Evolutionary conservation across 768 basidiomycete species (phyloP), one percentile per base, ranked within the genome.

Genomic region (Cystobasidium ongulense): DNA sequence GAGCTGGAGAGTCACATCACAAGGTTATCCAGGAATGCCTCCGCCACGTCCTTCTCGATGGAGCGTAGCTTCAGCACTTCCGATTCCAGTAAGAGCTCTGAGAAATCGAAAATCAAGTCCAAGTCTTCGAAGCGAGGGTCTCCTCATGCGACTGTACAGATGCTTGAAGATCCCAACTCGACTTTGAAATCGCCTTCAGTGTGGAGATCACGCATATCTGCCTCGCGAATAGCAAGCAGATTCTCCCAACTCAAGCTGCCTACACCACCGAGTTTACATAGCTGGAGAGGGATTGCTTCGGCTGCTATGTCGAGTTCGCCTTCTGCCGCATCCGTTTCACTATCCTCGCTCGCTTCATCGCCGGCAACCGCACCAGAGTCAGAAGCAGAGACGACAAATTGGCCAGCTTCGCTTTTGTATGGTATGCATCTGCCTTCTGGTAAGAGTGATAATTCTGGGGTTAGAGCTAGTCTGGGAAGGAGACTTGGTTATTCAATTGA

Each of bases 401-500:
- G 33, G 31, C 38, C 63, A 38, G 5, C 63, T 15, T 64, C 63
- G 25, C 38, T 64, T 25, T 21, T 38, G 31, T 17, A 11, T 35
- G 38, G 38, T 25, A 35, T 8, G 23, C 41, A 27, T 36, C 15
- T 25, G 4, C 25, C 35, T 38, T 7, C 25, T 23, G 38, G 23
- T 54, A 54, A 27, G 13, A 35, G 23, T 11, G 57, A 59, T 29
- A 35, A 17, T 7, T 4, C 25, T 13, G 23, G 61, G 11, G 27
- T 59, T 17, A 73, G 33, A 23, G 59, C 31, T 15, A 64, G 39
- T 63, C 38, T 73, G 18, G 46, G 33, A 3, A 3, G 39, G 35
- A 35, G 41, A 54, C 38, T 65, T 21, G 63, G 50, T 35, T 66
- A 66, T 33, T 74, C 64, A 50, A 68, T 74, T 36, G 63, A 66